These are phyloP conservation scores for Suhomyces sp. DNA, from an alignment of 805 yeast genomes.

Conservation along the genomic window DNA sequence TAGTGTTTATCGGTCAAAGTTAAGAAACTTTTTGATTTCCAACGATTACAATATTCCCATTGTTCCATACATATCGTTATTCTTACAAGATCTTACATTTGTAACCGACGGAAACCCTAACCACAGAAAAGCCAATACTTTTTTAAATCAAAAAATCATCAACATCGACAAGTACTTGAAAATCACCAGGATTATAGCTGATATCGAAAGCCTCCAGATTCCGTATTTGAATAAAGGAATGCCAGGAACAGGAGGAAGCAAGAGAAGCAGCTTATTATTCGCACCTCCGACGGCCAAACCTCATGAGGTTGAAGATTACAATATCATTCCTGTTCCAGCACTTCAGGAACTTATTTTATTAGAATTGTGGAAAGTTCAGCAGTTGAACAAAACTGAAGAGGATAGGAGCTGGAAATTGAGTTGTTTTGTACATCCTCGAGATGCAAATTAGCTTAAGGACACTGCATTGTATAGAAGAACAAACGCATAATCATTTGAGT, in stretches of 20 bases:
- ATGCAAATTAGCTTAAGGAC: conserved; percentile 10
- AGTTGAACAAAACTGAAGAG: conserved; percentile 54
- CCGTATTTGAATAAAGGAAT: conserved; percentile 41
- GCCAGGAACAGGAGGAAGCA: conserved; percentile 12
- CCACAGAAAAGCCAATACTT: conserved; percentile 57
- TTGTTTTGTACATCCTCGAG: conserved; percentile 56
- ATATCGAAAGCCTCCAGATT: conserved; percentile 65
- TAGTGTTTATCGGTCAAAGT: conserved; percentile 60
- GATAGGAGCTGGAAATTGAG: conserved; percentile 76
- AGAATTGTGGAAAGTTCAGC: conserved; percentile 70
- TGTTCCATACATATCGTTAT: conserved; percentile 74
- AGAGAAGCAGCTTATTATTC: conserved; percentile 24
- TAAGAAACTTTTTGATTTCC: conserved; percentile 51
- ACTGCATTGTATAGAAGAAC: background rate
- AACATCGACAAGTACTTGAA: conserved; percentile 73
- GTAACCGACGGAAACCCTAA: conserved; percentile 80
- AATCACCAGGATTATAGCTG: conserved; percentile 62
- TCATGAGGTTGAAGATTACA: conserved; percentile 31
- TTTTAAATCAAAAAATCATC: conserved; percentile 56
- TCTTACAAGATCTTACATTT: conserved; percentile 75
- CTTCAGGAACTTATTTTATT: conserved; percentile 59
- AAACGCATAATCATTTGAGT: background rate
- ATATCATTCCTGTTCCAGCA: conserved; percentile 39
- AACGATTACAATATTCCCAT: conserved; percentile 56
- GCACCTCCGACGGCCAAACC: conserved; percentile 11